phyloP scores from a whole-genome alignment of 805 yeast genomes.

The Geotrichum ghanense region DNA sequence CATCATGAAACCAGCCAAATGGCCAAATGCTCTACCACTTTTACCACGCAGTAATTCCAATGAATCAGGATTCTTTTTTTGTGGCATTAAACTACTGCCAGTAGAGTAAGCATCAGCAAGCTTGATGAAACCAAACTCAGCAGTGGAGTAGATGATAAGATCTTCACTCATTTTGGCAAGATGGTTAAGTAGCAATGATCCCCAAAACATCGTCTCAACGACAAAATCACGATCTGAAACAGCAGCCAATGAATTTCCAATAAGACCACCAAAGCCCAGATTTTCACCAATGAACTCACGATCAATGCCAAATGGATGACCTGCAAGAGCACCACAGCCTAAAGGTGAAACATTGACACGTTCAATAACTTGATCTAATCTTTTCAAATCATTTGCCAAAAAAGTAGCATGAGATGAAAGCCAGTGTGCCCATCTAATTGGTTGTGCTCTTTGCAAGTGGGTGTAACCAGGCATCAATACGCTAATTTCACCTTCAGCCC shows the following conservation, averaged over 20 bases:
- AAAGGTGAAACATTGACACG: slow-evolving; percentile 85
- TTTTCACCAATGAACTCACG: slow-evolving; percentile 77
- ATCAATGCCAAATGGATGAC: slow-evolving; percentile 98
- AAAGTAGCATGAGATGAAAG: slow-evolving; percentile 89
- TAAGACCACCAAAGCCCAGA: slow-evolving; percentile 71
- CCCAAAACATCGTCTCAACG: slow-evolving; percentile 93
- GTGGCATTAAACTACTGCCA: slow-evolving; percentile 98
- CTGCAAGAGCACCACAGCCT: slow-evolving; percentile 97
- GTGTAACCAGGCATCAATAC: slow-evolving; percentile 98
- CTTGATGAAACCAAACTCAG: slow-evolving; percentile 90
- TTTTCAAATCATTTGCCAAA: slow-evolving; percentile 78
- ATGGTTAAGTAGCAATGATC: slow-evolving; percentile 88
- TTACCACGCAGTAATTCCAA: slow-evolving; percentile 92
- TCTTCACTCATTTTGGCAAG: slow-evolving; percentile 92
- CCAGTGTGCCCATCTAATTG: slow-evolving; percentile 99
- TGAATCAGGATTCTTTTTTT: slow-evolving; percentile 96
- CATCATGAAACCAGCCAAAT: slow-evolving; percentile 92
- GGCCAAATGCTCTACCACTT: slow-evolving; percentile 94
- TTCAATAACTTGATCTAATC: slow-evolving; percentile 67
- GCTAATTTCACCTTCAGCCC: slow-evolving; percentile 82
- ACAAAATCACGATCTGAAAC: slow-evolving; percentile 97
- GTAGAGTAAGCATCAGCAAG: slow-evolving; percentile 97
- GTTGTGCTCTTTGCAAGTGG: slow-evolving; percentile 97
- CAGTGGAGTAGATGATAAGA: slow-evolving; percentile 89
- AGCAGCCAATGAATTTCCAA: slow-evolving; percentile 94